Evolutionary conservation across 2,329 filamentous ascomycete species (phyloP), one percentile per base, ranked within the genome.

Genomic region (Colletotrichum sp.): DNA sequence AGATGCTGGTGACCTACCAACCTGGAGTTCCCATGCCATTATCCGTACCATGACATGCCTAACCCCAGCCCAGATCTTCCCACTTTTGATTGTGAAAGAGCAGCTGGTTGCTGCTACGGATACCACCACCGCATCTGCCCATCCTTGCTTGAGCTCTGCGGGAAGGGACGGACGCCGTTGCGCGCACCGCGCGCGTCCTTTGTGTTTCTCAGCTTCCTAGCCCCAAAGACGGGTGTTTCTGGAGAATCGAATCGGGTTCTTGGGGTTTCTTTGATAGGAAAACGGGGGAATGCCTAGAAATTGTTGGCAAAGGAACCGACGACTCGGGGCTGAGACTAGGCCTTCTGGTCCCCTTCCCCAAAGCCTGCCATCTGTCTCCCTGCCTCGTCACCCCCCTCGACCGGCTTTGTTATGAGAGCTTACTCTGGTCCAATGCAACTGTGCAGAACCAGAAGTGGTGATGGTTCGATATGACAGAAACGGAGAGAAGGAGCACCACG

Each of bases 231-330:
- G 32, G 55, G 62, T 56, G 73, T 75, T 71, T 56, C 56, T 55
- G 38, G 52, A 61, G 52, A 56, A 18, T 56, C n/a, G 36, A 48
- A 26, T 48, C 8, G n/a, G 21, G 21, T 58, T 59, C 64, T 32
- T 36, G 48, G 28, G 21, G n/a, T 48, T 58, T 68, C 38, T 48
- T 58, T 59, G 69, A 24, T 26, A 24, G 52, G 32, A 43, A 56
- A 28, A 63, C 18, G 34, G 26, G 56, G 62, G 73, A 75, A 75
- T 75, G 73, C 63, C 34, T 64, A 34, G 56, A 64, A 28, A 73
- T 75, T 75, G 48, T 73, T 63, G 73, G 69, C 56, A 63, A 67
- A 73, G 69, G 24, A 64, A 71, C 63, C 58, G 63, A 64, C 55
- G 34, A 65, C 58, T 58, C 69, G 67, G 36, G 72, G 62, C 69